Evolutionary conservation across 2,329 filamentous ascomycete species (phyloP), one percentile per base, ranked within the genome.

Genomic region (Pezicula rhizophila): DNA sequence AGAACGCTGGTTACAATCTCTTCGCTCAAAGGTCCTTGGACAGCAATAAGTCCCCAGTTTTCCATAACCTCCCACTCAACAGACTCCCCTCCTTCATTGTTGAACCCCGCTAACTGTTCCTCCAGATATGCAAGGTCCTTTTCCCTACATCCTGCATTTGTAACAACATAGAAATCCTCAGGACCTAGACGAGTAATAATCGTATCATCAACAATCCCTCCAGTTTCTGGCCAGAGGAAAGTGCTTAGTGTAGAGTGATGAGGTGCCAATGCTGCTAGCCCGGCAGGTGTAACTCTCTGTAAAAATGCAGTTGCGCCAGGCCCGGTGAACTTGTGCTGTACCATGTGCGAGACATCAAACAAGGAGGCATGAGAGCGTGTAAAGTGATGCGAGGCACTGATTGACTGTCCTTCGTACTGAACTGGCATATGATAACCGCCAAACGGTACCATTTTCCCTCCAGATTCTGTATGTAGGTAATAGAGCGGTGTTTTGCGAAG

Each of bases 281-380:
- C 81, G 11, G 85, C 84, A 0, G 93, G 93, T 1, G 91, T 96
- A 52, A 99, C 75, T 56, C 75, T 82, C 73, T 95, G 84, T 33
- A 99, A 79, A 65, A 97, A 93, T 4, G 80, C 79, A 23, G 85
- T 78, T 5, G 89, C 91, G 31, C 87, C 87, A 6, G 89, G 82
- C 0, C 93, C 93, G 45, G 80, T 80, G 65, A 99, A 82, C 57
- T 84, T 79, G 68, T 96, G 90, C 72, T 96, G 91, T 54, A 85
- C 90, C 92, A 97, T 97, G 72, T 97, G 93, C 66, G 86, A 86
- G 47, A 97, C 93, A 68, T 99, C 93, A 64, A 99, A 99, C 55
- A 99, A 73, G 55, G 90, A 96, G 50, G 89, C 87, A 68, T 91
- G 87, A 60, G 82, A 78, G 47, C 93, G 83, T 14, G 93, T 97